Base-by-base conservation (phyloP, 441 rosid species). In the Erodium moschatum region DNA sequence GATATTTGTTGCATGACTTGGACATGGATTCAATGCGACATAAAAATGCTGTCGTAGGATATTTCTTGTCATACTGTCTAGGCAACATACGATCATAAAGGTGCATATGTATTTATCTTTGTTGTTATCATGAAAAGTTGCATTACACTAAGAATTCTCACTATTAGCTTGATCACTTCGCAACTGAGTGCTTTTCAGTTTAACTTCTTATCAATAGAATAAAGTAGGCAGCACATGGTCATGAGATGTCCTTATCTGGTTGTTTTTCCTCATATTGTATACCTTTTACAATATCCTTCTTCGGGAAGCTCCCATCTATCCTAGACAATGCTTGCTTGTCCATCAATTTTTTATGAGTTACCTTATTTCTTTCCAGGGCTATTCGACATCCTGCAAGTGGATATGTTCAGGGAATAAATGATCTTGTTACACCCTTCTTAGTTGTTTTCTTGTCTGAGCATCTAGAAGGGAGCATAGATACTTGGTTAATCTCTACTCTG, bases 331-430 rank as follows among this genome's bases (percentile, higher is more conserved):
- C 48, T 42, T 42, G 48, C 12, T 42, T 52, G 19, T 3, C n/a
- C 19, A n/a, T 52, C 58, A 52, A n/a, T 18, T 0, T 12, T 52
- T 52, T 52, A 48, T 15, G 20, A 52, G 69, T 71, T 74, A 31
- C 70, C 46, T 58, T 68, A 70, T 76, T 77, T 77, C 67, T 75
- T 76, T 78, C 31, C 84, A 94, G 97, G 99, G 99, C 97, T 65
- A 94, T 94, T 65, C 83, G 99, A 74, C 99, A 94, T 81, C 99
- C 97, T 75, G 97, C 97, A 9, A 94, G 99, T 71, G 97, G 97
- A 80, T 88, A 94, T 74, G 97, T 94, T 73, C 99, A 94, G 78
- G 97, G 97, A 71, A 90, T 94, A 83, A 94, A 94, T 72, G 97
- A 94, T 82, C 90, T 94, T 68, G 97, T 86, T 77, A 94, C 99